These are phyloP conservation scores for Nakaseomyces nivariensis DNA, from an alignment of 1,139 yeast species.

Conservation along the genomic window DNA sequence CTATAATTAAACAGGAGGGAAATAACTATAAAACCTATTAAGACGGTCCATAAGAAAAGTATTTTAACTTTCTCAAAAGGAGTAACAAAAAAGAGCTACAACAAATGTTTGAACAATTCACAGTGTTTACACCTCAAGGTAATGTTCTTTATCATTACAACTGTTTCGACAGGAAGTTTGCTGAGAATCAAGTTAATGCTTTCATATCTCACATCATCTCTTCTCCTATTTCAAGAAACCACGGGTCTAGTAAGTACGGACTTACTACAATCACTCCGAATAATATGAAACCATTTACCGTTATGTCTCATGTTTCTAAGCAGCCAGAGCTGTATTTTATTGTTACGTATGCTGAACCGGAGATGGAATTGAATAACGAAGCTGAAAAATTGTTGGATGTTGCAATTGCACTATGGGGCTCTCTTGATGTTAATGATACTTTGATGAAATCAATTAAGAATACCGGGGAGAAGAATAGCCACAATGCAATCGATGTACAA, in stretches of 20 bases:
- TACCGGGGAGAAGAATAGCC: conserved; percentile 20
- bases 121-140: conserved; percentile 49
- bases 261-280: not conserved
- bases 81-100: too few relatives aligned
- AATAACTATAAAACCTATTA: too few relatives aligned
- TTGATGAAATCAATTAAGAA: conserved; percentile 24
- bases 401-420: conserved; percentile 22
- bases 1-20: too few relatives aligned
- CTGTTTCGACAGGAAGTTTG: conserved; percentile 36
- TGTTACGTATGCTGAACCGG: conserved; percentile 28
- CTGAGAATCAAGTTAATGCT: conserved; percentile 43
- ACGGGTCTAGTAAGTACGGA: not conserved
- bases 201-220: conserved; percentile 34
- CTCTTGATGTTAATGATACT: conserved; percentile 21
- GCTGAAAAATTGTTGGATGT: conserved; percentile 26
- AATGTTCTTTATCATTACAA: conserved; percentile 43
- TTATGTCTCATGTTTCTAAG: conserved; percentile 22
- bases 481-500: conserved; percentile 16
- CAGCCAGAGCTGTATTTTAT: conserved; percentile 26
- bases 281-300: conserved; percentile 30
- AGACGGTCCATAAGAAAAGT: too few relatives aligned
- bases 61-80: too few relatives aligned
- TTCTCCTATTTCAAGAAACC: conserved; percentile 20
- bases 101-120: conserved; percentile 45
- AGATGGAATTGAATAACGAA: conserved; percentile 27